Evolutionary conservation across 2,329 filamentous ascomycete genomes (phyloP).

Genomic region (Fusarium pseudoanthophilum): DNA sequence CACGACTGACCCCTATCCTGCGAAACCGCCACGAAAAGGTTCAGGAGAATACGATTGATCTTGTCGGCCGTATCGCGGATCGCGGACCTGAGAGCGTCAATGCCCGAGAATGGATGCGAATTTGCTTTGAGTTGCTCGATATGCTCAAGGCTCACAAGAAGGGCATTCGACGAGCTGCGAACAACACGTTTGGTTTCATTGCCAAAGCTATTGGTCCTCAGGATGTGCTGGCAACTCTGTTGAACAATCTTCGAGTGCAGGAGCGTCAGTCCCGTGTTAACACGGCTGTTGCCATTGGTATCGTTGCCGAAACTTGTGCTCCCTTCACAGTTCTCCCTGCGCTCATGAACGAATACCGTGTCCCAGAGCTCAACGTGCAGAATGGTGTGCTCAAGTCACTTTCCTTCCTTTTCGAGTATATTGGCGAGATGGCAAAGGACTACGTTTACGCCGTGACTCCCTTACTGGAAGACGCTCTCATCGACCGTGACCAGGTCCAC

Average conservation of each 20-base stretch:
- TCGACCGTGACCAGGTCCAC: slow-evolving; percentile 97
- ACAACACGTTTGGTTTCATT: slow-evolving; percentile 99
- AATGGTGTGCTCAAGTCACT: slow-evolving; percentile 98
- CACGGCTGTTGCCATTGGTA: slow-evolving; percentile 97
- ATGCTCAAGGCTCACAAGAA: slow-evolving; percentile 99
- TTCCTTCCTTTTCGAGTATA: slow-evolving; percentile 98
- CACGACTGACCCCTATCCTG: slow-evolving; percentile 95
- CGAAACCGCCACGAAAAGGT: slow-evolving; percentile 99
- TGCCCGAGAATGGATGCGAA: slow-evolving; percentile 99
- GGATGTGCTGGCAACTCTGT: slow-evolving; percentile 92
- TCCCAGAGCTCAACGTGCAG: slow-evolving; percentile 97
- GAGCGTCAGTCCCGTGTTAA: slow-evolving; percentile 98
- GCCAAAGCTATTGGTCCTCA: slow-evolving; percentile 98
- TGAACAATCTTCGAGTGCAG: slow-evolving; percentile 97
- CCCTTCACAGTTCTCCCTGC: slow-evolving; percentile 99
- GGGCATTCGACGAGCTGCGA: slow-evolving; percentile 95
- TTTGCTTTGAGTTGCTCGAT: slow-evolving; percentile 97
- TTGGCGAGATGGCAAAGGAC: slow-evolving; percentile 99
- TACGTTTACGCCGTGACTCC: slow-evolving; percentile 99
- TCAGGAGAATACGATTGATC: slow-evolving; percentile 98
- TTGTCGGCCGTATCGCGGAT: slow-evolving; percentile 97
- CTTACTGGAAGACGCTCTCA: slow-evolving; percentile 93
- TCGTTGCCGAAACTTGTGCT: slow-evolving; percentile 97
- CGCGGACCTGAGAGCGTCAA: slow-evolving; percentile 96
- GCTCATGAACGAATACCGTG: slow-evolving; percentile 98